These are phyloP conservation scores for Agastache rugosa DNA, from an alignment of 257 asterid genomes.

Conservation along the genomic window DNA sequence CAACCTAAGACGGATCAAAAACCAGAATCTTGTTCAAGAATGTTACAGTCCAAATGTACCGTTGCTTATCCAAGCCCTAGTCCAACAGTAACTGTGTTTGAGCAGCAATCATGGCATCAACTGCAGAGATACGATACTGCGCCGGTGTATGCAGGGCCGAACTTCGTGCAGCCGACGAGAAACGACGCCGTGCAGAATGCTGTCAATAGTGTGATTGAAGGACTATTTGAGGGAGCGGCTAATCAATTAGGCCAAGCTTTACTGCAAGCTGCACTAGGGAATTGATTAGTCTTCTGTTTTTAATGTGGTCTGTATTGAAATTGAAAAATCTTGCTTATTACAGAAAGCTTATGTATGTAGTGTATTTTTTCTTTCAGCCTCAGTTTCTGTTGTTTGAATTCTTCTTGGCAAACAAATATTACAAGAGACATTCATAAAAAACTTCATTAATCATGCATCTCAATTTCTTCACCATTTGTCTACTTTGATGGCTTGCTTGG, in stretches of 20 bases:
- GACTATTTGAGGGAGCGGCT: slow-evolving; percentile 29
- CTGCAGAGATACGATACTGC: background rate
- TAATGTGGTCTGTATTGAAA: too few species aligned
- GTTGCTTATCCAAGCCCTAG: background rate
- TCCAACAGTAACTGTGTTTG: background rate
- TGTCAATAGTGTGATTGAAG: slow-evolving; percentile 30
- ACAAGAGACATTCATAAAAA: too few species aligned
- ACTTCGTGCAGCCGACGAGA: slow-evolving; percentile 17
- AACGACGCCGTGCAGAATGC: slow-evolving; percentile 7
- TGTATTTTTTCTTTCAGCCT: too few species aligned
- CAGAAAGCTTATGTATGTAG: background rate
- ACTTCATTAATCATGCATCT: too few species aligned
- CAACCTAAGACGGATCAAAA: background rate
- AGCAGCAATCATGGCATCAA: background rate
- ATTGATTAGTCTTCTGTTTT: background rate
- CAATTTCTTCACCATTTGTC: too few species aligned
- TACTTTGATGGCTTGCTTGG: too few species aligned
- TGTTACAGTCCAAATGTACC: background rate
- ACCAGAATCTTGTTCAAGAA: slow-evolving; percentile 13
- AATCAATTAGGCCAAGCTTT: slow-evolving; percentile 28
- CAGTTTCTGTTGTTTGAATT: too few species aligned
- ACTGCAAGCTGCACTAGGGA: slow-evolving; percentile 28
- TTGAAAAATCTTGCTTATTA: background rate
- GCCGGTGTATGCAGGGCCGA: background rate
- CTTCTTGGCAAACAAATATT: too few species aligned